Evolutionary conservation across 352 stramenopile species (phyloP).

Genomic region (Chrysophaeum taylorii): DNA sequence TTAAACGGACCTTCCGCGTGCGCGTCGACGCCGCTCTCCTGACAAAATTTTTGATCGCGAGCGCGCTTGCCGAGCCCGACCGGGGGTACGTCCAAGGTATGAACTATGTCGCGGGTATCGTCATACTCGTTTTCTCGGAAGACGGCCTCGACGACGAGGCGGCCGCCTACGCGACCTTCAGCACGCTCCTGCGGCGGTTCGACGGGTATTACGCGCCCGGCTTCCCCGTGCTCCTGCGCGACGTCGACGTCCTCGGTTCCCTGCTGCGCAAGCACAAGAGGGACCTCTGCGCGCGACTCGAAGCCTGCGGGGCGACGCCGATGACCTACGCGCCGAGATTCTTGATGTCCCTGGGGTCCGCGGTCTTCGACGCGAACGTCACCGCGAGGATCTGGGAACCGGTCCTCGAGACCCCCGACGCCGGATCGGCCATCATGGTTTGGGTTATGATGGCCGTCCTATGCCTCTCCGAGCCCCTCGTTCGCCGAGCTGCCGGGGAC

Average conservation of each 20-base stretch:
- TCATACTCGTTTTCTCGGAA: background rate
- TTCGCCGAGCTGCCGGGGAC: background rate
- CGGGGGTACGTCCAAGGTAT: slow-evolving; percentile 7
- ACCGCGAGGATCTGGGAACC: background rate
- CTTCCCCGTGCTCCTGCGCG: background rate
- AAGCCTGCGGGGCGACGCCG: background rate
- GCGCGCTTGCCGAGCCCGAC: background rate
- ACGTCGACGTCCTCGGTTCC: background rate
- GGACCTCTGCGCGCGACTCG: background rate
- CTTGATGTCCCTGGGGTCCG: background rate
- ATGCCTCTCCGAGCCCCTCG: background rate
- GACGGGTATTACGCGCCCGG: background rate
- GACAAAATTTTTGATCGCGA: background rate
- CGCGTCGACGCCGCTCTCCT: background rate
- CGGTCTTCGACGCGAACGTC: background rate
- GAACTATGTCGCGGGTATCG: background rate
- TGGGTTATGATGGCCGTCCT: background rate
- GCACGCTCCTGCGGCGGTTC: background rate
- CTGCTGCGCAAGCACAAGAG: background rate
- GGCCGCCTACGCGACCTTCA: background rate
- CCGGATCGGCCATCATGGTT: background rate
- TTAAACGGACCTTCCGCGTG: no score
- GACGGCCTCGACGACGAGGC: background rate
- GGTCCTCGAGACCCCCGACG: background rate
- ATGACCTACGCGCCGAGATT: slow-evolving; percentile 10